These are phyloP conservation scores for Albophoma yamanashiensis DNA, from an alignment of 2,329 filamentous ascomycete genomes.

Conservation along the genomic window DNA sequence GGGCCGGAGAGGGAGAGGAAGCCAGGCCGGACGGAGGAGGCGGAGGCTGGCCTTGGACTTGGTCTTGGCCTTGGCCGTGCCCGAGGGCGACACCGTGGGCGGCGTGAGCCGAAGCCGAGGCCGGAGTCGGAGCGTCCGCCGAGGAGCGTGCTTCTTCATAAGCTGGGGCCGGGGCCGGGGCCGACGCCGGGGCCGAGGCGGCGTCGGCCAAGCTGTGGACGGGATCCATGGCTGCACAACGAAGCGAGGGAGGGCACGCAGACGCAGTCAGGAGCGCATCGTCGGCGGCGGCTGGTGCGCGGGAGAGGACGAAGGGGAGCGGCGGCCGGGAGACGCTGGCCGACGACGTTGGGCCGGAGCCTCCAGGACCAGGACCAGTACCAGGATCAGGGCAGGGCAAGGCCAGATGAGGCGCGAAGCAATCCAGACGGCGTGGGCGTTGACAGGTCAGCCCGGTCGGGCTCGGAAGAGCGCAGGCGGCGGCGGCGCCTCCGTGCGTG, in stretches of 20 bases:
- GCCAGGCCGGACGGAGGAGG: constrained; percentile 4
- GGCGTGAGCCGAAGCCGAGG: constrained; percentile 3
- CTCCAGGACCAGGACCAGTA: neutral
- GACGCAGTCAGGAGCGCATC: constrained; percentile 1
- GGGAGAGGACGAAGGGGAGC: neutral
- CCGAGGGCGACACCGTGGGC: neutral
- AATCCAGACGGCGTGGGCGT: neutral
- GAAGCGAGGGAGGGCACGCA: neutral
- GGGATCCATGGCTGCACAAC: constrained; percentile 23
- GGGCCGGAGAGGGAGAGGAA: constrained; percentile 14
- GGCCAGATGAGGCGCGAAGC: neutral
- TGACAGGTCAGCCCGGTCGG: neutral
- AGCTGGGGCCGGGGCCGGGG: constrained; percentile 7
- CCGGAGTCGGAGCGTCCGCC: neutral
- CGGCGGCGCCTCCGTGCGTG: neutral
- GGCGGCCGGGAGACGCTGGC: neutral
- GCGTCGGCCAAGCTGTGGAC: constrained; percentile 25
- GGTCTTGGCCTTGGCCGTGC: neutral
- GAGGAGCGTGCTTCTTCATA: neutral
- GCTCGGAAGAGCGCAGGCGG: neutral
- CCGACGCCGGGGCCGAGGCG: constrained; percentile 9
- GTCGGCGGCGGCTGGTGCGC: neutral
- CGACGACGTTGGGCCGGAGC: neutral
- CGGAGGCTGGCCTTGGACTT: constrained; percentile 1
- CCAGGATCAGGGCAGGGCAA: neutral